Conservation (phyloP, 2,329 filamentous ascomycete genomes). For the Tolypocladium album region DNA sequence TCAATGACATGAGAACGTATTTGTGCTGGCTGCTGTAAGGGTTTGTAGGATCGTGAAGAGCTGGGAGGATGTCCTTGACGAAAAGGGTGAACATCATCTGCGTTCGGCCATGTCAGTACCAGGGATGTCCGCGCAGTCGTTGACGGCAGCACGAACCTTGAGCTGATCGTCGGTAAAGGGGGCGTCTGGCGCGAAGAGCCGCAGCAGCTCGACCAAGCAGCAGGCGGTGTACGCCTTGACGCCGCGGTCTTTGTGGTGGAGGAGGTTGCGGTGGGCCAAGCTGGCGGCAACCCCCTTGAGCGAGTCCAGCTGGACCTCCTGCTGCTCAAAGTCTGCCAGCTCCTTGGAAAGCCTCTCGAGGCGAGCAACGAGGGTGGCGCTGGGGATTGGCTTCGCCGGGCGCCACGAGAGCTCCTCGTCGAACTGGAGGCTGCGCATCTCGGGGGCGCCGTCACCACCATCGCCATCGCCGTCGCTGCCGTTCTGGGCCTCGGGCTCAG, state of each 20-base stretch:
- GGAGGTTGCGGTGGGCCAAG: slow-evolving; percentile 67
- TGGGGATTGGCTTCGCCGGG: slow-evolving; percentile 79
- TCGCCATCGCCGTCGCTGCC: not conserved
- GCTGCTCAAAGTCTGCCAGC: slow-evolving; percentile 77
- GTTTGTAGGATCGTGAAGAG: slow-evolving; percentile 75
- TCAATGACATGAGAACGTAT: slow-evolving; percentile 78
- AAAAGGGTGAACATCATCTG: slow-evolving; percentile 92
- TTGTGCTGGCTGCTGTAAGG: slow-evolving; percentile 90
- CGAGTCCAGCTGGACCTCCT: slow-evolving; percentile 74
- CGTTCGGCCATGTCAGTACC: slow-evolving; percentile 2
- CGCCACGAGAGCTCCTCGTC: slow-evolving; percentile 83
- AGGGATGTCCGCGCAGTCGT: not conserved
- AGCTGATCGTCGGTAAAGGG: slow-evolving; percentile 85
- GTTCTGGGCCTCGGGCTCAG: not conserved
- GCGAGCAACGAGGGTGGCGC: slow-evolving; percentile 69
- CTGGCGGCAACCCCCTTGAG: slow-evolving; percentile 76
- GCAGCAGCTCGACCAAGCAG: slow-evolving; percentile 87
- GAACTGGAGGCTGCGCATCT: slow-evolving; percentile 53
- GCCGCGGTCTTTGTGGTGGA: slow-evolving; percentile 87
- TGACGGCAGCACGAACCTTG: slow-evolving; percentile 50
- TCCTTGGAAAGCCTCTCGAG: slow-evolving; percentile 75
- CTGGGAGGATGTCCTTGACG: slow-evolving; percentile 70
- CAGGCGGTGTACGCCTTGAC: slow-evolving; percentile 82
- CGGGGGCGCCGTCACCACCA: slow-evolving; percentile 7
- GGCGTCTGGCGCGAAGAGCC: slow-evolving; percentile 87